Base-by-base conservation (phyloP, 805 yeast genomes). In the Zygosaccharomyces siamensis region DNA sequence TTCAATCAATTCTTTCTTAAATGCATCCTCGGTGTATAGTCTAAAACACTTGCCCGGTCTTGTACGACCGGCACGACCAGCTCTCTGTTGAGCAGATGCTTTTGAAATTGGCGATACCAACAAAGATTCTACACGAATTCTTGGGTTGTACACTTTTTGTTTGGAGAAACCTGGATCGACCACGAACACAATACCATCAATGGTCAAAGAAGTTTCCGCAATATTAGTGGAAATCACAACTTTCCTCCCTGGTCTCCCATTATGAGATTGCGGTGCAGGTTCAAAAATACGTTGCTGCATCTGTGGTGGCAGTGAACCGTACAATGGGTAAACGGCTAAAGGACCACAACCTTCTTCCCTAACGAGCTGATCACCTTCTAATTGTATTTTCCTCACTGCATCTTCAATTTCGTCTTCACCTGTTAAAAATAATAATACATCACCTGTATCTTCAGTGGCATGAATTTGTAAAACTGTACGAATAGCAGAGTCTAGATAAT, bases 61-160 rank as follows among this genome's bases (percentile, higher is more conserved):
- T 5, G 97, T 92, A 80, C 99, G 92, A 73, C 99, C 99, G 48
- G 99, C 99, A 79, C 99, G 87, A 79, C 99, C 99, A 31, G 98
- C 98, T 70, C 99, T 81, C 71, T 92, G 99, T 71, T 92, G 97
- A 1, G 99, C 96, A 42, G 95, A 84, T 0, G 99, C 99, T 71
- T 89, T 90, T 8, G 98, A 90, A 53, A 93, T 90, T 32, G 98
- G 98, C 7, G 97, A 87, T 4, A 93, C 98, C 46, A 92, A 75
- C 58, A 92, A 74, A 0, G 97, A 89, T 69, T 92, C 97, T 27
- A 92, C 97, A 68, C 99, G 79, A 50, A 92, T 87, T 68, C 97
- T 79, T 44, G 99, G 98, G 66, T 92, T 93, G 71, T 89, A 92
- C 49, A 90, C 97, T 62, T 93, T 92, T 69, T 93, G 97, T 64